Conservation (phyloP, 441 rosid genomes). For the Corymbia citriodora region DNA sequence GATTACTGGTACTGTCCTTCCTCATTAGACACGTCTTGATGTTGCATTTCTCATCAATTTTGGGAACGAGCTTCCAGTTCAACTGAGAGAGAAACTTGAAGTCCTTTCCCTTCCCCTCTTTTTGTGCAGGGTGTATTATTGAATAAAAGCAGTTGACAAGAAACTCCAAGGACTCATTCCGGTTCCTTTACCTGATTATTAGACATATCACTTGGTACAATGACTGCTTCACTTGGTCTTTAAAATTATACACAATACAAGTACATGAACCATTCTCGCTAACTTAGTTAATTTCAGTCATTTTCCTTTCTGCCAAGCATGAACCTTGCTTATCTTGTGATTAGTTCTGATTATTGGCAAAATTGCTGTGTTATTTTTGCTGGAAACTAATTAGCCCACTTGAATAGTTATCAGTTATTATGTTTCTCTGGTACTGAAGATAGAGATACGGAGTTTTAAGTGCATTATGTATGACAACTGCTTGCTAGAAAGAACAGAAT, state of each 20-base stretch:
- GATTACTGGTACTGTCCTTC: conserved; percentile 15
- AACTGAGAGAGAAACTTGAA: conserved; percentile 22
- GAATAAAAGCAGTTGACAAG: conserved; percentile 20
- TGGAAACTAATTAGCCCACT: background rate
- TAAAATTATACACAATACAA: background rate
- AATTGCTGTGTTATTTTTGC: background rate
- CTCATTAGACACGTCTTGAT: conserved; percentile 18
- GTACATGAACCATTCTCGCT: background rate
- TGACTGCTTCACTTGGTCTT: background rate
- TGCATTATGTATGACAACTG: background rate
- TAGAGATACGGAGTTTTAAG: background rate
- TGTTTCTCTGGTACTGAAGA: background rate
- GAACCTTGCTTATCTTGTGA: background rate
- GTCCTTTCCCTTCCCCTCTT: conserved; percentile 23
- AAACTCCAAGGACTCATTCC: conserved; percentile 22
- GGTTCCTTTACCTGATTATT: background rate
- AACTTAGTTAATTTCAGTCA: background rate
- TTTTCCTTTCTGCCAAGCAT: background rate
- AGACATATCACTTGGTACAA: background rate
- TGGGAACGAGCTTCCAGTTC: conserved; percentile 35
- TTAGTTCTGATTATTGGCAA: background rate
- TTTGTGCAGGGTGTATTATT: conserved; percentile 28
- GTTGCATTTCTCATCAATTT: conserved; percentile 8
- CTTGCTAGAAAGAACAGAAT: background rate
- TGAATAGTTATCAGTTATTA: background rate